Evolutionary conservation across 352 stramenopile genomes (phyloP).

Genomic region (Pythium angustatum): DNA sequence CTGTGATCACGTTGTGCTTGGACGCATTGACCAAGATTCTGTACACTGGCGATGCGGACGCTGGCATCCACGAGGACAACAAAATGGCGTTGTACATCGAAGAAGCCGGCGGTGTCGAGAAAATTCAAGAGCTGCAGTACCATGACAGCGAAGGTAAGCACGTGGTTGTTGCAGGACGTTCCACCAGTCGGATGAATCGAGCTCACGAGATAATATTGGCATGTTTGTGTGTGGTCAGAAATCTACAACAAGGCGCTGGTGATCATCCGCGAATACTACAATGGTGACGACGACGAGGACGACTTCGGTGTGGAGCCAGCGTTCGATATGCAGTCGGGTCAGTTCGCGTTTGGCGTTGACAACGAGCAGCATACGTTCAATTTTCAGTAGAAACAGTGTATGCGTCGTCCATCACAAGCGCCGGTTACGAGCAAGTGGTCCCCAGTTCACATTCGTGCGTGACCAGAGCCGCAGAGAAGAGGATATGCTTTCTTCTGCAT

Average conservation of each 20-base stretch:
- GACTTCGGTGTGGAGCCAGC: constrained; percentile 64
- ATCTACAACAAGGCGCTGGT: constrained; percentile 94
- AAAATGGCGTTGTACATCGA: constrained; percentile 96
- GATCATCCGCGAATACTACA: constrained; percentile 98
- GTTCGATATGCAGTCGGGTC: constrained; percentile 46
- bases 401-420: background rate
- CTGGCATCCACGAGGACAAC: constrained; percentile 88
- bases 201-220: background rate
- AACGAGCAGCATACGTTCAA: constrained; percentile 24
- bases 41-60: constrained; percentile 84
- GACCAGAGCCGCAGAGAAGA: background rate
- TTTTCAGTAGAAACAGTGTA: constrained; percentile 25
- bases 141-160: constrained; percentile 94
- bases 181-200: no score
- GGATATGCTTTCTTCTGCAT: background rate
- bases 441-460: no score
- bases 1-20: constrained; percentile 97
- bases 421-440: background rate
- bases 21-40: constrained; percentile 97
- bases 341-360: constrained; percentile 72
- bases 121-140: constrained; percentile 98
- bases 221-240: constrained; percentile 39
- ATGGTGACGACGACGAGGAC: constrained; percentile 96
- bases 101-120: constrained; percentile 95
- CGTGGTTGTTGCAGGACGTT: no score